Base-by-base conservation (phyloP, 2,329 filamentous ascomycete species). In the Fusarium fujikuroi region DNA sequence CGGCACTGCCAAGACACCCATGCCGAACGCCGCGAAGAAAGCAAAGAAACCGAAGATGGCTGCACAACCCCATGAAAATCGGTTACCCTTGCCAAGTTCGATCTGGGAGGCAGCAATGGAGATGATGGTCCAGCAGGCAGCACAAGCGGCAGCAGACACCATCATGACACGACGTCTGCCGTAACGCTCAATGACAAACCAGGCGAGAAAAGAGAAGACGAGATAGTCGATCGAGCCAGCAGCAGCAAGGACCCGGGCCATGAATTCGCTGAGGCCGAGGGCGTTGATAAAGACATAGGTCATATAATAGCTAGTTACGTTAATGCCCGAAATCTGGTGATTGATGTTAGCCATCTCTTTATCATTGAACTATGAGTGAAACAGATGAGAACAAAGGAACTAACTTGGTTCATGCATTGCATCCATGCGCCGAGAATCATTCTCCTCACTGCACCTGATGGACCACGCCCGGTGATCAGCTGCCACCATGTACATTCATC, bases 351-450 rank as follows among this genome's bases (percentile, higher is more conserved):
- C 7, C 19, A 5, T 40, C 10, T 30, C 25, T 14, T 3, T 12
- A 9, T 3, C 3, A 12, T 19, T n/a, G 34, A 54, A 30, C 1
- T 7, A 3, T 16, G 9, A n/a, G 19, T 40, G 23, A n/a, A 4
- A 7, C 18, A 30, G 25, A 15, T 21, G 2, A 3, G 32, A 4
- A 40, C 18, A 3, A 21, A n/a, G 1, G 9, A 39, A 39, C 50
- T 54, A n/a, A 54, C 50, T 34, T 54, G 50, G 36, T 54, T 54
- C 50, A 57, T 57, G 15, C 39, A 57, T n/a, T 57, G 53, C 28
- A 43, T 57, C 39, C 53, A 42, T 34, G 53, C 39, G 21, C 53
- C 53, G n/a, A 57, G 53, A 12, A 57, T 23, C 25, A 57, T 42
- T 34, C 53, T 54, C 36, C 50, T 54, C 10, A 54, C 34, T 54